Percentiles rank a stretch among this genome's conserved stretches.
These are phyloP conservation scores for Trypanosoma avium DNA, from an alignment of 208 protist genomes.

Conservation along the genomic window DNA sequence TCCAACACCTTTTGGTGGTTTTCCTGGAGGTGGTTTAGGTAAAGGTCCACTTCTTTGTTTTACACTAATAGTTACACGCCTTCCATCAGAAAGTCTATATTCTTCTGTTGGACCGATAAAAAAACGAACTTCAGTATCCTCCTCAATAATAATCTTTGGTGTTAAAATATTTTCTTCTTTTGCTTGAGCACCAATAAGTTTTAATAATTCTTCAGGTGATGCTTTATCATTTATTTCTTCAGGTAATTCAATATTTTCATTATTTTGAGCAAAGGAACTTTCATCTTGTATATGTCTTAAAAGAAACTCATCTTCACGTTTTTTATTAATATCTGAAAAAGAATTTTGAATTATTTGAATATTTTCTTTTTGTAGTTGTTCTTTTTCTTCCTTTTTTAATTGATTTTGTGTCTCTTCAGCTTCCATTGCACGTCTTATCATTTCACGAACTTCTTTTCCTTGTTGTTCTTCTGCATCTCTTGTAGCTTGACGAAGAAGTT, in stretches of 20 bases:
- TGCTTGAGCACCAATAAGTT: slow-evolving; percentile 52
- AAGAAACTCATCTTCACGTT: slow-evolving; percentile 36
- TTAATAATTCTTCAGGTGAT: slow-evolving; percentile 56
- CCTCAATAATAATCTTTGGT: slow-evolving; percentile 11
- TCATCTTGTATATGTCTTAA: slow-evolving; percentile 62
- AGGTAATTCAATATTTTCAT: slow-evolving; percentile 1
- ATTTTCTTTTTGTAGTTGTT: slow-evolving; percentile 9
- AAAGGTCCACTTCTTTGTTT: slow-evolving; percentile 64
- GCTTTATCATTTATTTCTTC: slow-evolving; percentile 18
- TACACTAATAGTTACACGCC: slow-evolving; percentile 51
- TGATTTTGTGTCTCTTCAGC: slow-evolving; percentile 38
- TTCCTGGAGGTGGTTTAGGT: slow-evolving; percentile 62
- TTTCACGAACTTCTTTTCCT: slow-evolving; percentile 51
- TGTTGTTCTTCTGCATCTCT: slow-evolving; percentile 60
- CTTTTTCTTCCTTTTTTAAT: slow-evolving; percentile 28
- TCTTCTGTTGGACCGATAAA: slow-evolving; percentile 67
- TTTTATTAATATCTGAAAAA: slow-evolving; percentile 2
- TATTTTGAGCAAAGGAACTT: slow-evolving; percentile 45
- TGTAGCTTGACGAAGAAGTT: slow-evolving; percentile 55
- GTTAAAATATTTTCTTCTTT: slow-evolving; percentile 13
- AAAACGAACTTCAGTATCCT: slow-evolving; percentile 33
- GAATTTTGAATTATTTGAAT: neutral
- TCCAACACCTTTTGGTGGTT: slow-evolving; percentile 46
- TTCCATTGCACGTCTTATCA: slow-evolving; percentile 45
- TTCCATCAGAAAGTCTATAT: slow-evolving; percentile 66